Base-by-base conservation (phyloP, 176 grass and related monocot genomes). In the Oryza punctata region DNA sequence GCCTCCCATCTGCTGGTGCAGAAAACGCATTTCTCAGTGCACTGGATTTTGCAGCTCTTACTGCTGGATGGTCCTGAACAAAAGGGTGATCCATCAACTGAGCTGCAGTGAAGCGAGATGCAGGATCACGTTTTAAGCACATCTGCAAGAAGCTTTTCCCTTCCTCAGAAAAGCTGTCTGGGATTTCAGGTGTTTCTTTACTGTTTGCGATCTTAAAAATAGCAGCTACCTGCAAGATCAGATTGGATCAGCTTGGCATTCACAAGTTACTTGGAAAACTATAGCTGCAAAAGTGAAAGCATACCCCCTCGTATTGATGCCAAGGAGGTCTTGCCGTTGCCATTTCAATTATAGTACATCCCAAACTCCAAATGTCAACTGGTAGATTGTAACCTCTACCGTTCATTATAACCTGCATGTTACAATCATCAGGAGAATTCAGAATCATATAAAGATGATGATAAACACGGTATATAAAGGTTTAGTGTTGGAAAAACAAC, bases 141-240 rank as follows among this genome's bases (percentile, higher is more conserved):
- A 87, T 74, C 69, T 67, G 88, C 85, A 99, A 59, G 81, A 99
- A 96, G 52, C 75, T 91, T 79, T 91, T 94, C 45, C 91, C 97
- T 19, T 96, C 89, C 81, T 82, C 70, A 35, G 93, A 96, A 63
- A 96, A 90, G 86, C 63, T 27, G 57, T 89, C 87, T 80, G 97
- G 93, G 75, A 96, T 90, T 89, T 96, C 88, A 81, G 93, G 97
- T 86, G 91, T 91, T 72, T 99, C 97, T 91, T 96, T 99, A 85
- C 97, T 94, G 72, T 99, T 96, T 41, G 92, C 91, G 10, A 99
- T 99, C 89, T 99, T 99, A 92, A 99, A 99, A 89, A 99, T 94
- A 61, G 97, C 97, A 81, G 93, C 89, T n/a, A 99, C 97, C 97
- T 96, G 90, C 83, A 80, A 82, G 43, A 76, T 50, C 23, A 80